Conservation (phyloP, 1,139 yeast species). For the Lodderomyces oxycetoniae region DNA sequence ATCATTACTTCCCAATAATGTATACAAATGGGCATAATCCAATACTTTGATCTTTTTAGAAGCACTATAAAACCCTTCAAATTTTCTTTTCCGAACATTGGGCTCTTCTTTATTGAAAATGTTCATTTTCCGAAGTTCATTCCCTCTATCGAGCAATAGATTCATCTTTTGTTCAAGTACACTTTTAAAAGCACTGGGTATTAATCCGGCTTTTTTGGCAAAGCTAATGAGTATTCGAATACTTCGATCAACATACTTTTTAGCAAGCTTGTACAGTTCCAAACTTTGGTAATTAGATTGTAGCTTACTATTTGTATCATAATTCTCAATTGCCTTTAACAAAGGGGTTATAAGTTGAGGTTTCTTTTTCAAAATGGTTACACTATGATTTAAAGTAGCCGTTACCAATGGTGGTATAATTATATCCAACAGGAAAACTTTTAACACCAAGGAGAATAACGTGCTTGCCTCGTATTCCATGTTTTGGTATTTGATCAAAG, state of each 20-base stretch:
- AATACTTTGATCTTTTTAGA: constrained; percentile 26
- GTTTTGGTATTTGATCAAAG: constrained; percentile 51
- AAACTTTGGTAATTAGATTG: constrained; percentile 45
- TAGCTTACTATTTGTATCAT: constrained; percentile 34
- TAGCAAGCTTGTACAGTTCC: constrained; percentile 39
- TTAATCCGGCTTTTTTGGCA: constrained; percentile 31
- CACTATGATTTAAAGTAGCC: constrained; percentile 50
- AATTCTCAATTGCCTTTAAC: constrained; percentile 35
- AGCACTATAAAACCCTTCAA: constrained; percentile 33
- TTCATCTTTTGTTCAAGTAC: constrained; percentile 27
- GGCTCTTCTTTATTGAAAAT: constrained; percentile 30
- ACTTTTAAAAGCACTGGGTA: constrained; percentile 34
- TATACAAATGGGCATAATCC: constrained; percentile 46
- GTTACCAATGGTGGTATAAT: constrained; percentile 53
- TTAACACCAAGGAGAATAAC: constrained; percentile 60
- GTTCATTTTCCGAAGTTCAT: constrained; percentile 40
- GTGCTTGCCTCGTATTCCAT: constrained; percentile 72
- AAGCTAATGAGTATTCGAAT: constrained; percentile 35
- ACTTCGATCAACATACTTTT: constrained; percentile 40
- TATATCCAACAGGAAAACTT: constrained; percentile 51
- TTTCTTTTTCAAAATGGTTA: constrained; percentile 52
- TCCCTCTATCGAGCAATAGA: constrained; percentile 34
- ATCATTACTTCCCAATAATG: constrained; percentile 58
- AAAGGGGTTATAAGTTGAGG: constrained; percentile 48
- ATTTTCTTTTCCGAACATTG: constrained; percentile 34